These are phyloP conservation scores for Apiospora phragmitis DNA, from an alignment of 2,329 filamentous ascomycete species.

Conservation along the genomic window DNA sequence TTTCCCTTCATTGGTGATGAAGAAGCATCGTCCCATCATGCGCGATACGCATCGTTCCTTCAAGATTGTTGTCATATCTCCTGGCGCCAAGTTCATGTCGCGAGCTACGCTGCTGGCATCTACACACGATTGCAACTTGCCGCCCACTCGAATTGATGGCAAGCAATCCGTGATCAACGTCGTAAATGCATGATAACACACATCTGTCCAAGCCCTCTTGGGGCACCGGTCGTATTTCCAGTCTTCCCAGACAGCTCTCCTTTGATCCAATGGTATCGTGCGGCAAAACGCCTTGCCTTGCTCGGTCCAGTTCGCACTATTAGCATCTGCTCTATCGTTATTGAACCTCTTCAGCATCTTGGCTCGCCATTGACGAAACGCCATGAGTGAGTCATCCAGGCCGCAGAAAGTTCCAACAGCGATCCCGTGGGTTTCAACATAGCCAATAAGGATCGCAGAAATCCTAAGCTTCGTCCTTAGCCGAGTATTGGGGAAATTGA, in stretches of 20 bases:
- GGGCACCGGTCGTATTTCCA: rapidly evolving
- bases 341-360: constrained; percentile 20
- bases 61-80: constrained; percentile 14
- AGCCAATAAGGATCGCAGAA: rapidly evolving
- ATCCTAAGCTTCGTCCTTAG: neutral
- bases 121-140: neutral
- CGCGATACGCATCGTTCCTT: constrained; percentile 18
- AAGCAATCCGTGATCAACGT: neutral
- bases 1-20: constrained; percentile 21
- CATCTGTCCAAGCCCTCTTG: neutral
- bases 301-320: neutral
- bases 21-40: constrained; percentile 29
- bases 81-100: neutral
- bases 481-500: neutral
- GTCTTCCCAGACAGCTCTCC: neutral
- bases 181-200: neutral
- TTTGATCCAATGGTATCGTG: neutral
- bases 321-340: neutral
- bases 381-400: constrained; percentile 34
- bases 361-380: constrained; percentile 37
- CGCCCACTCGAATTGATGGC: neutral
- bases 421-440: constrained; percentile 13
- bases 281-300: neutral
- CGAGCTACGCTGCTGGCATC: no score
- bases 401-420: constrained; percentile 30